phyloP scores from a whole-genome alignment of 1,284 basidiomycete genomes.

The Tilletia caries region DNA sequence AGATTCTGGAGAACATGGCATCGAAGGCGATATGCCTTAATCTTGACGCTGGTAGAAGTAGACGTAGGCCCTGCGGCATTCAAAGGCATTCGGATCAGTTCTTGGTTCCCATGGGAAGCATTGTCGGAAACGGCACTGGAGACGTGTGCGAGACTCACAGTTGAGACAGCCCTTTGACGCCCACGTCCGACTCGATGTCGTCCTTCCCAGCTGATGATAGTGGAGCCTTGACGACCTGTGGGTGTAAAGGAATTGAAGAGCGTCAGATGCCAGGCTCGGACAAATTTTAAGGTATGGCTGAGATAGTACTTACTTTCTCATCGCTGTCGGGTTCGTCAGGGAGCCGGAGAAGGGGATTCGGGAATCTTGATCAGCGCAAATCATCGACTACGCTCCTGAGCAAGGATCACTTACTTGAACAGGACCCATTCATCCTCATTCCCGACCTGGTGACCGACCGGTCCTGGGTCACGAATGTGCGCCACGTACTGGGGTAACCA shows the following conservation, averaged over 20 bases:
- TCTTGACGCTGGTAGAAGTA: slow-evolving; percentile 12
- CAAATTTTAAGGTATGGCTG: too few species aligned
- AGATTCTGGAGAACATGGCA: too few species aligned
- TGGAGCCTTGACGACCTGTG: slow-evolving; percentile 36
- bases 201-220: slow-evolving; percentile 19
- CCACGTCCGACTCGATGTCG: slow-evolving; percentile 23
- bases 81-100: background rate
- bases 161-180: slow-evolving; percentile 26
- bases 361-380: background rate
- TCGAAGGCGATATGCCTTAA: background rate
- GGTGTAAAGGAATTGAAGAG: slow-evolving; percentile 17
- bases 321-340: slow-evolving; percentile 20
- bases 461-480: slow-evolving; percentile 63
- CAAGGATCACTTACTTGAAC: slow-evolving; percentile 25
- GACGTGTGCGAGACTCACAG: slow-evolving; percentile 18
- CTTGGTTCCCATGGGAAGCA: background rate
- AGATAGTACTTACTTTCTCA: slow-evolving; percentile 22
- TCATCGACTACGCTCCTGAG: background rate
- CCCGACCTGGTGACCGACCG: slow-evolving; percentile 20
- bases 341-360: background rate
- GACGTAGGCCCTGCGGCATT: background rate
- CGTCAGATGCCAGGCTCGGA: slow-evolving; percentile 1
- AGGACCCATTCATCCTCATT: slow-evolving; percentile 30
- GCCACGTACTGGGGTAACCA: slow-evolving; percentile 71
- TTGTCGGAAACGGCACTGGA: too few species aligned